Evolutionary conservation across 2,329 filamentous ascomycete genomes (phyloP).

Genomic region (Xylaria sp.): DNA sequence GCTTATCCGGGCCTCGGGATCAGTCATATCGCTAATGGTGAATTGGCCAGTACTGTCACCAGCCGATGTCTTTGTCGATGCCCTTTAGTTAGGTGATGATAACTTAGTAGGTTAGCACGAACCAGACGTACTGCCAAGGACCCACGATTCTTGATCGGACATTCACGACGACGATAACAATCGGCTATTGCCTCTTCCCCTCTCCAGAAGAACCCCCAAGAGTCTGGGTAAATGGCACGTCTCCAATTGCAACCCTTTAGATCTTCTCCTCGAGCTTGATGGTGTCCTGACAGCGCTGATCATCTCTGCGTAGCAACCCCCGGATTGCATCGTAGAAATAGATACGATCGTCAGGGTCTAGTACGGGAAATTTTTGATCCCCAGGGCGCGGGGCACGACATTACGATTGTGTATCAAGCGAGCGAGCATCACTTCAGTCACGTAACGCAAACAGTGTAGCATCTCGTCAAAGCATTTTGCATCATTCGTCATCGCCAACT

Average conservation of each 20-base stretch:
- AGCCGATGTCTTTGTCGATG: background rate
- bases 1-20: constrained; percentile 2
- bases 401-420: constrained; percentile 12
- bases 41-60: background rate
- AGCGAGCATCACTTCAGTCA: background rate
- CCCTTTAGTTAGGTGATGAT: background rate
- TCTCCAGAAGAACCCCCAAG: background rate
- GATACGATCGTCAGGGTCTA: constrained; percentile 23
- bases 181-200: constrained; percentile 13
- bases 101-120: background rate
- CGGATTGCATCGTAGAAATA: background rate
- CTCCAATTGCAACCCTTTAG: constrained; percentile 27
- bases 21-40: background rate
- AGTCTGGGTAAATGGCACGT: constrained; percentile 32
- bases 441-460: constrained; percentile 8
- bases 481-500: constrained; percentile 5
- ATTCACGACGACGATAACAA: constrained; percentile 5
- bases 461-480: constrained; percentile 11
- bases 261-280: constrained; percentile 14
- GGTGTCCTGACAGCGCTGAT: constrained; percentile 15
- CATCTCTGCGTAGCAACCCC: constrained; percentile 13
- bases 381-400: background rate
- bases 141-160: background rate
- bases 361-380: constrained; percentile 10
- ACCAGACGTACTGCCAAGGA: background rate